These are phyloP conservation scores for Candida coleopterorum DNA, from an alignment of 805 yeast species.

Conservation along the genomic window DNA sequence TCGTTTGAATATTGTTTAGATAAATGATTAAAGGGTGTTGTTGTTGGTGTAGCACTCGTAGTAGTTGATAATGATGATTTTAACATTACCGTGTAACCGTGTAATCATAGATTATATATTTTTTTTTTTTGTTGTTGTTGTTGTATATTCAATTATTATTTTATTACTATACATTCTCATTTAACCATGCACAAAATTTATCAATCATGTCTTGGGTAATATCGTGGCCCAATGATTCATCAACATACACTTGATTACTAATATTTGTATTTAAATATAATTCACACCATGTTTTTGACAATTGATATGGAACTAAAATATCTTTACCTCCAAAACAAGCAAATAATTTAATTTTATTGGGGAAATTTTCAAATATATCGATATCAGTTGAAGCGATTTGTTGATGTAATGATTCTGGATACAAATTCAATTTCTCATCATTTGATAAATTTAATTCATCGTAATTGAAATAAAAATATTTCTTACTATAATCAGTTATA, in stretches of 20 bases:
- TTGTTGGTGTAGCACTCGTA: too few species aligned
- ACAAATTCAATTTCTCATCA: slow-evolving; percentile 18
- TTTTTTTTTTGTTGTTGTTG: background rate
- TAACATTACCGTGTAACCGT: slow-evolving; percentile 7
- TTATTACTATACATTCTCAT: slow-evolving; percentile 8
- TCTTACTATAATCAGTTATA: slow-evolving; percentile 20
- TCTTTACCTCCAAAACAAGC: slow-evolving; percentile 35
- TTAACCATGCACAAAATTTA: slow-evolving; percentile 28
- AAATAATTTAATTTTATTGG: slow-evolving; percentile 27
- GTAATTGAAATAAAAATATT: slow-evolving; percentile 29
- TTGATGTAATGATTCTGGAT: slow-evolving; percentile 33
- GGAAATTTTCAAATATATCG: slow-evolving; percentile 29
- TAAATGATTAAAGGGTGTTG: too few species aligned
- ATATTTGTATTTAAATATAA: slow-evolving; percentile 22
- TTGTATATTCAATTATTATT: background rate
- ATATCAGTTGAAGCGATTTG: slow-evolving; percentile 23
- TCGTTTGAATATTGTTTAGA: slow-evolving; percentile 7
- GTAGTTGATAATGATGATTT: slow-evolving; percentile 6
- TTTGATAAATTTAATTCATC: slow-evolving; percentile 28
- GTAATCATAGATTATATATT: slow-evolving; percentile 2
- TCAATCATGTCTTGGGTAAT: slow-evolving; percentile 32
- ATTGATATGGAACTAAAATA: slow-evolving; percentile 30
- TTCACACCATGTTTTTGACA: slow-evolving; percentile 29
- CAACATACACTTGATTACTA: slow-evolving; percentile 21
- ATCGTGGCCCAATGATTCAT: slow-evolving; percentile 30